Percentiles rank a stretch among this genome's conserved stretches.
Evolutionary conservation across 2,329 filamentous ascomycete genomes (phyloP).

Genomic region (Ophiostoma sp.): DNA sequence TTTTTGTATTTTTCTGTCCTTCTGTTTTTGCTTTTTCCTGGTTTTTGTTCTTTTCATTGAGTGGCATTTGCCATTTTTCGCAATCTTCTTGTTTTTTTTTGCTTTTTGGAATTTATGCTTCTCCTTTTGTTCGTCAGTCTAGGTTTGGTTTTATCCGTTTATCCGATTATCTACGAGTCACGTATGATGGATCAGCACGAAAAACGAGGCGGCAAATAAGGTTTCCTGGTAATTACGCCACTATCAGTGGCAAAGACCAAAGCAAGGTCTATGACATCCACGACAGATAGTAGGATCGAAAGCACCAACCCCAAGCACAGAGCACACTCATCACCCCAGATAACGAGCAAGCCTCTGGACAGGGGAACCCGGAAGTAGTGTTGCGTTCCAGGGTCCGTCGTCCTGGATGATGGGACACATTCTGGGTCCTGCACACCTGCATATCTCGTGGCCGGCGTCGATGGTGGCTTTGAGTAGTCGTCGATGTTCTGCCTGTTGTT

Average conservation of each 20-base stretch:
- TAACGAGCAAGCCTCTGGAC: neutral
- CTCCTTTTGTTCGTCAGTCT: no score
- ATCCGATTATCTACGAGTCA: no score
- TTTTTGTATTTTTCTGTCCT: neutral
- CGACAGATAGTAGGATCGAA: neutral
- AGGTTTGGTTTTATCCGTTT: no score
- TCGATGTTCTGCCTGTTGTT: neutral
- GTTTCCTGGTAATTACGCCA: neutral
- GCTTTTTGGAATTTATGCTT: neutral
- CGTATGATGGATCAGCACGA: neutral
- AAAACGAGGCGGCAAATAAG: neutral
- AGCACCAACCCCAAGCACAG: no score
- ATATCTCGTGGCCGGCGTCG: neutral
- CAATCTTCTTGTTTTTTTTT: neutral
- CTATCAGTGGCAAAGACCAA: neutral
- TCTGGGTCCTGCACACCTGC: neutral
- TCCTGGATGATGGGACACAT: constrained; percentile 5
- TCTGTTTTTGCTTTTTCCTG: neutral
- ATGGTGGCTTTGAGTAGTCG: neutral
- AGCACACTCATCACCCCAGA: no score
- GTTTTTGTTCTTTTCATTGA: neutral
- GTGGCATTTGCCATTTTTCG: no score
- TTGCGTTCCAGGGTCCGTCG: neutral
- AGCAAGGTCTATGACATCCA: neutral
- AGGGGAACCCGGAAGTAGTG: neutral